Conservation (phyloP, 495 filamentous ascomycete species). For the Penicillium tannophilum region DNA sequence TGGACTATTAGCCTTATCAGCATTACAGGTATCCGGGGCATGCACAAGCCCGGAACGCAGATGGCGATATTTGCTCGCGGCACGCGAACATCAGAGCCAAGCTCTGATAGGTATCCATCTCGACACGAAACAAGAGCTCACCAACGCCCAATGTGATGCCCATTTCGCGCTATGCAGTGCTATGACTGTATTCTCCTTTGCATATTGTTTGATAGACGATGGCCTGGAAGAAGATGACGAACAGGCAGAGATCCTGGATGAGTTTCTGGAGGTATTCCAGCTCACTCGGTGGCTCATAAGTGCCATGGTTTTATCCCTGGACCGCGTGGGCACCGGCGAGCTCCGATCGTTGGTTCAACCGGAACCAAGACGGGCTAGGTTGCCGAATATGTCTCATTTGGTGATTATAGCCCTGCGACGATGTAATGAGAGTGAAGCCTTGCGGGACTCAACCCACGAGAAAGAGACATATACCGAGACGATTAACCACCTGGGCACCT, state of each 20-base stretch:
- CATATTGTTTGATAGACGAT: constrained; percentile 34
- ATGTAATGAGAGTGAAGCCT: constrained; percentile 30
- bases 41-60: constrained; percentile 15
- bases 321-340: constrained; percentile 40
- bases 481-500: constrained; percentile 33
- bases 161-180: constrained; percentile 49
- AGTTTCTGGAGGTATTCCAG: constrained; percentile 46
- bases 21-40: constrained; percentile 44
- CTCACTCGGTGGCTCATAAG: constrained; percentile 43
- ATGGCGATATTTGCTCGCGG: constrained; percentile 31
- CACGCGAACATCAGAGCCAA: constrained; percentile 40
- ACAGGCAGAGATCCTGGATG: constrained; percentile 33
- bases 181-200: constrained; percentile 49
- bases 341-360: constrained; percentile 32
- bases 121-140: constrained; percentile 27
- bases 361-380: constrained; percentile 28
- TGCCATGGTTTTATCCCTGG: constrained; percentile 30
- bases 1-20: constrained; percentile 52
- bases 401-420: constrained; percentile 35
- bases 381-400: constrained; percentile 43
- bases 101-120: constrained; percentile 38
- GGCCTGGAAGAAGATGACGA: constrained; percentile 21
- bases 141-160: constrained; percentile 43
- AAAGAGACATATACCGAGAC: constrained; percentile 32
- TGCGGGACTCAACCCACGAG: constrained; percentile 30